These are phyloP conservation scores for Caloboletus inedulis DNA, from an alignment of 1,284 basidiomycete genomes.

Conservation along the genomic window DNA sequence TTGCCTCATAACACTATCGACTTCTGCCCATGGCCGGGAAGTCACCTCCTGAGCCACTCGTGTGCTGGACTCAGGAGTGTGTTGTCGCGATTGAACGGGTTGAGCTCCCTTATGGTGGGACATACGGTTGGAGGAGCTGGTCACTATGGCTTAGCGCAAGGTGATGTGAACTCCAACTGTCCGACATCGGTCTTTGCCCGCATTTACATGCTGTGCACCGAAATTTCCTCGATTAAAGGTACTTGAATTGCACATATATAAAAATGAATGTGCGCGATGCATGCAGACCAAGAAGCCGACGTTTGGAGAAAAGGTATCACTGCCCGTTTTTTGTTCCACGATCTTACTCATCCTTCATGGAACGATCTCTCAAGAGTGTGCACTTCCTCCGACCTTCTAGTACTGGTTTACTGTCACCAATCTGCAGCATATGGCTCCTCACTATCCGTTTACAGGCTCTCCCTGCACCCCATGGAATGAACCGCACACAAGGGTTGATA, in stretches of 20 bases:
- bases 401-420: conserved; percentile 97
- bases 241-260: conserved; percentile 57
- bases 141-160: too few species aligned
- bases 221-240: too few species aligned
- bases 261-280: conserved; percentile 55
- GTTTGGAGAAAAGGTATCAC: conserved; percentile 67
- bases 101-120: too few species aligned
- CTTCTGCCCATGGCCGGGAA: too few species aligned
- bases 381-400: conserved; percentile 91
- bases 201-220: too few species aligned
- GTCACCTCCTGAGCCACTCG: too few species aligned
- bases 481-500: conserved; percentile 78
- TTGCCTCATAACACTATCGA: too few species aligned
- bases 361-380: conserved; percentile 54
- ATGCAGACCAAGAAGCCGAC: conserved; percentile 55
- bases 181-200: too few species aligned
- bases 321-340: not conserved
- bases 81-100: too few species aligned
- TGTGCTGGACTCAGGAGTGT: too few species aligned
- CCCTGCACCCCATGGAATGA: conserved; percentile 59
- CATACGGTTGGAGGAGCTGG: too few species aligned
- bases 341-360: not conserved
- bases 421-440: conserved; percentile 89
- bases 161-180: too few species aligned
- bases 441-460: conserved; percentile 86